phyloP scores from a whole-genome alignment of 2,329 filamentous ascomycete genomes.

The Aspergillus pseudoviridinutans region DNA sequence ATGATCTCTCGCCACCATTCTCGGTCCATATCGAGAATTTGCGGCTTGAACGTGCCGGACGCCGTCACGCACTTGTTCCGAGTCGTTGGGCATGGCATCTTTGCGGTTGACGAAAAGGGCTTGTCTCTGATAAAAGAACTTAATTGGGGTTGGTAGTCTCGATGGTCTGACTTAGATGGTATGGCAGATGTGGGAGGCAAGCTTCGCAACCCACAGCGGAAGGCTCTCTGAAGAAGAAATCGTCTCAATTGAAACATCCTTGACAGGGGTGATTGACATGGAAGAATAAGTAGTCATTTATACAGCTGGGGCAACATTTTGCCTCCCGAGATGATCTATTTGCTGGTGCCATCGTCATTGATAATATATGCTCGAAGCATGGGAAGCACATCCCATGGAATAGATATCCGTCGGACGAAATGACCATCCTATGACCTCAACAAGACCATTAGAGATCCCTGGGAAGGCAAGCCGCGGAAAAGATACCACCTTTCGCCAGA shows the following conservation, averaged over 20 bases:
- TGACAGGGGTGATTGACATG: not conserved
- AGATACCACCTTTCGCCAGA: not conserved
- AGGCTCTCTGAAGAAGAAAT: conserved; percentile 1
- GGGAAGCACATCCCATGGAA: conserved; percentile 5
- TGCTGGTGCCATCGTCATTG: not conserved
- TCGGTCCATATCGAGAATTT: conserved; percentile 13
- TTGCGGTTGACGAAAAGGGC: not conserved
- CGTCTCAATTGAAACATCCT: conserved; percentile 5
- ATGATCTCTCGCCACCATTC: conserved; percentile 59
- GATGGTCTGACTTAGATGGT: not conserved
- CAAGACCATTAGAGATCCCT: not conserved
- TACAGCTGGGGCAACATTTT: not conserved
- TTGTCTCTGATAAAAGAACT: not conserved
- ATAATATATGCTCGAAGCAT: not conserved
- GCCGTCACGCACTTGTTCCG: not conserved
- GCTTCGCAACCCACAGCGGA: conserved; percentile 1
- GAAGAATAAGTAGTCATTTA: not conserved
- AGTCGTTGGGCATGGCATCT: not conserved
- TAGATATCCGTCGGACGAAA: conserved; percentile 1
- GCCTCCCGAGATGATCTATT: not conserved
- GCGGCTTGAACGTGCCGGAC: conserved; percentile 7
- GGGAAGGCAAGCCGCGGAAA: not conserved
- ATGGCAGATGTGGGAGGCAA: not conserved
- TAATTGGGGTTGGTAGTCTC: not conserved
- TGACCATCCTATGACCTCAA: conserved; percentile 6